Conservation (phyloP, 192 early-diverging fungal genomes). For the Fimicolochytrium jonesii region DNA sequence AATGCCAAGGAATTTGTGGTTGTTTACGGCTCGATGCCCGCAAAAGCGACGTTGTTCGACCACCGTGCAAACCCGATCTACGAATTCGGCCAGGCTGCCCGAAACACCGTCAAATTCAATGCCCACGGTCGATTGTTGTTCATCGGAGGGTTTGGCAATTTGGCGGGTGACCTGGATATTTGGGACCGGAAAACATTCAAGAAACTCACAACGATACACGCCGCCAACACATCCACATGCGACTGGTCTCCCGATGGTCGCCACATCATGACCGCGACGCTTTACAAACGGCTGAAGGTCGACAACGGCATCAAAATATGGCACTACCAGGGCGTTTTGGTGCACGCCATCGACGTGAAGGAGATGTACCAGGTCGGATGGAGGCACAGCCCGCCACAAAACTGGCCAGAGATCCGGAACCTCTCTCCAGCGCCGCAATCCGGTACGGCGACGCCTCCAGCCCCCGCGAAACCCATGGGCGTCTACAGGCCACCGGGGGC, state of each 20-base stretch:
- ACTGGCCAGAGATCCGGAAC: constrained; percentile 73
- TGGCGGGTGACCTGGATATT: constrained; percentile 87
- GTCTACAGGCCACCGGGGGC: constrained; percentile 50
- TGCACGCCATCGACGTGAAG: constrained; percentile 69
- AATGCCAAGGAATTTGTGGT: constrained; percentile 97
- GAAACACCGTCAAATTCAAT: constrained; percentile 87
- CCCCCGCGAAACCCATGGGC: constrained; percentile 39
- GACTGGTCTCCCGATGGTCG: constrained; percentile 93
- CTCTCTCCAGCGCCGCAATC: constrained; percentile 71
- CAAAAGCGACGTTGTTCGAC: constrained; percentile 90
- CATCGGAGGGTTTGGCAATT: constrained; percentile 94
- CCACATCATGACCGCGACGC: constrained; percentile 87
- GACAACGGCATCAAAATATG: constrained; percentile 97
- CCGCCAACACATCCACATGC: constrained; percentile 77
- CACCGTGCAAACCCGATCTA: constrained; percentile 78
- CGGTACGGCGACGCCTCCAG: constrained; percentile 17
- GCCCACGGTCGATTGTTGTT: constrained; percentile 85
- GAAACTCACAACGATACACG: constrained; percentile 76
- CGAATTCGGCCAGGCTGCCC: constrained; percentile 80
- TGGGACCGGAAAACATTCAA: constrained; percentile 88
- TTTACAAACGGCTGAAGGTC: constrained; percentile 91
- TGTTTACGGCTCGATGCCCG: constrained; percentile 88
- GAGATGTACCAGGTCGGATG: constrained; percentile 81
- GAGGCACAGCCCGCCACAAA: constrained; percentile 24
- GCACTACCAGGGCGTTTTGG: constrained; percentile 87